Conservation (phyloP, 371 early-diverging fungal genomes). For the Rhizopus arrhizus region DNA sequence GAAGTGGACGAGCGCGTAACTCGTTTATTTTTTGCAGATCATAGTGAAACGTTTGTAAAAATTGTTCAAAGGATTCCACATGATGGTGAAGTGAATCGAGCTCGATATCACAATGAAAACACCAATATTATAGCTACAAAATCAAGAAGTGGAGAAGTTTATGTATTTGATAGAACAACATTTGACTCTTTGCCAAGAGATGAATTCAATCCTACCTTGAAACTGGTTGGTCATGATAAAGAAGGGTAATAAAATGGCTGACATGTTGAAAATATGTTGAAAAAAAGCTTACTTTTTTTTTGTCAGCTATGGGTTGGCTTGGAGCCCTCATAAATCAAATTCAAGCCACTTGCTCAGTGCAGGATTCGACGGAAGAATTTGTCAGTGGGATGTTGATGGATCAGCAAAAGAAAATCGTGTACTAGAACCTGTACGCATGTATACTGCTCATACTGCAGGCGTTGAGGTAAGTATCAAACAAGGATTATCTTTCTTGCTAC, state of each 20-base stretch:
- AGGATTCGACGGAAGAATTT: constrained; percentile 85
- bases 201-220: constrained; percentile 84
- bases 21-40: constrained; percentile 35
- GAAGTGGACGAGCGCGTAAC: constrained; percentile 28
- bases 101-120: constrained; percentile 94
- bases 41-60: constrained; percentile 83
- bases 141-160: constrained; percentile 92
- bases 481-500: neutral
- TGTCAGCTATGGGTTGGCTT: constrained; percentile 75
- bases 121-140: constrained; percentile 97
- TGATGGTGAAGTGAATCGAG: constrained; percentile 96
- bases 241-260: constrained; percentile 78
- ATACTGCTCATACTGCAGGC: constrained; percentile 83
- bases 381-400: constrained; percentile 68
- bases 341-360: constrained; percentile 81
- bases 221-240: constrained; percentile 87
- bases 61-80: constrained; percentile 93
- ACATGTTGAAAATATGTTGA: neutral
- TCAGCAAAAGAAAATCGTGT: constrained; percentile 66
- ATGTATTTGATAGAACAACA: constrained; percentile 97
- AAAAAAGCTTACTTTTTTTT: neutral
- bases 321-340: constrained; percentile 64
- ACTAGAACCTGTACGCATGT: constrained; percentile 76
- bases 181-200: constrained; percentile 82
- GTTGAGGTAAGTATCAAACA: constrained; percentile 71